phyloP scores from a whole-genome alignment of 2,329 filamentous ascomycete species.

The Pseudogymnoascus sp. region DNA sequence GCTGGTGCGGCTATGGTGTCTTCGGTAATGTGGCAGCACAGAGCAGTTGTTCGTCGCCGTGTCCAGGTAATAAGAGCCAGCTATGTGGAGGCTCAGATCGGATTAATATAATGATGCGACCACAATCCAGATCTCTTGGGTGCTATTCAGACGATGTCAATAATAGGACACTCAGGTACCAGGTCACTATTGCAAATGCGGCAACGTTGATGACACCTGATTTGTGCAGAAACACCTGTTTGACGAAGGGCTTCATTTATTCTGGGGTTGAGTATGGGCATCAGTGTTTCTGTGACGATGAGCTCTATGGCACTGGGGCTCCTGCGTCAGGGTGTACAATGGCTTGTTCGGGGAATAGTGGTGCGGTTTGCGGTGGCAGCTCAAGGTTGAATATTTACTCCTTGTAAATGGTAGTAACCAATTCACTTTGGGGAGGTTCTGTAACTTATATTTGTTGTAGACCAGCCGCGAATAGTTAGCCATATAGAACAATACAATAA shows the following conservation, averaged over 20 bases:
- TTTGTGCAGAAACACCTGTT: background rate
- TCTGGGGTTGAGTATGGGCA: background rate
- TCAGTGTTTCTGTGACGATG: conserved; percentile 3
- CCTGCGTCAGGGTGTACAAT: background rate
- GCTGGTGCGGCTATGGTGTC: background rate
- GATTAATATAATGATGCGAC: background rate
- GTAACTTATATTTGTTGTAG: background rate
- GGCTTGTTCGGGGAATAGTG: background rate
- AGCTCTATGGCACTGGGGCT: background rate
- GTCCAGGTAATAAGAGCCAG: background rate
- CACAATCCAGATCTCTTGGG: background rate
- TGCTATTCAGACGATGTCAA: conserved; percentile 1
- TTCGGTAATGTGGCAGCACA: background rate
- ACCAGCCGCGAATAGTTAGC: background rate
- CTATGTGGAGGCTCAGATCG: background rate
- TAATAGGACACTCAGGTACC: background rate
- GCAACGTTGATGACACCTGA: conserved; percentile 11
- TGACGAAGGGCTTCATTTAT: conserved; percentile 1
- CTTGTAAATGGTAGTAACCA: background rate
- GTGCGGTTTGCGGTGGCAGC: background rate
- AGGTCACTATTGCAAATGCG: background rate
- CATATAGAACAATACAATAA: background rate
- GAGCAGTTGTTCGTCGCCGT: background rate
- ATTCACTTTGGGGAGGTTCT: background rate
- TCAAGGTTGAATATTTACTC: background rate